Base-by-base conservation (phyloP, 2,329 filamentous ascomycete genomes). In the Fusarium robinianum region DNA sequence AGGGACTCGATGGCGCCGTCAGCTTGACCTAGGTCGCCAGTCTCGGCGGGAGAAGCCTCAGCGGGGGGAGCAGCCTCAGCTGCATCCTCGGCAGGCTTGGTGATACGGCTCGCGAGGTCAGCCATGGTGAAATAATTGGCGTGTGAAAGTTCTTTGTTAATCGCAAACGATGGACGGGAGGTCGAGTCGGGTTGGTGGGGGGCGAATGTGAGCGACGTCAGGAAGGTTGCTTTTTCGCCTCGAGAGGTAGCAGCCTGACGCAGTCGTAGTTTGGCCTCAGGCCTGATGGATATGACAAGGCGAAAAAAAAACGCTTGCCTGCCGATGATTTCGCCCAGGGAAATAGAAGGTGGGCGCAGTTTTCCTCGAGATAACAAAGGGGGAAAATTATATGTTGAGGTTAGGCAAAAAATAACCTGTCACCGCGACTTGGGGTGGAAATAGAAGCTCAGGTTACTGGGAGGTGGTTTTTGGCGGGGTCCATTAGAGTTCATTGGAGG, bases 21-120 rank as follows among this genome's bases (percentile, higher is more conserved):
- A 15, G 62, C 49, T 57, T 72, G 68, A n/a, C 61, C 63, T 19
- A 66, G 63, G 18, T 60, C 45, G 4, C 44, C 52, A 8, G 49
- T 27, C 25, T 57, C 49, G n/a, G 49, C 45, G 17, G 59, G 40
- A 39, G 57, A 55, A 14, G 44, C 14, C 5, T 62, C 64, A 24
- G 53, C 46, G 21, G 55, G 42, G 10, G 60, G 37, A 14, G 55
- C 45, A 8, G n/a, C n/a, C n/a, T 57, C 48, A 2, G 51, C 38
- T 7, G 60, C 51, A 18, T 45, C 58, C 40, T 64, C 67, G 12
- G 67, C 67, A 4, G 75, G 75, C 42, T 74, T 67, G 14, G 74
- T 75, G 58, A 77, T 76, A 51, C 75, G 74, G 60, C 73, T 77
- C 33, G 76, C 75, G 29, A 78, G 72, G 57, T 77, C 74, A 40